These are phyloP conservation scores for Euphrasia arctica DNA, from an alignment of 305 asterid species.

Conservation along the genomic window DNA sequence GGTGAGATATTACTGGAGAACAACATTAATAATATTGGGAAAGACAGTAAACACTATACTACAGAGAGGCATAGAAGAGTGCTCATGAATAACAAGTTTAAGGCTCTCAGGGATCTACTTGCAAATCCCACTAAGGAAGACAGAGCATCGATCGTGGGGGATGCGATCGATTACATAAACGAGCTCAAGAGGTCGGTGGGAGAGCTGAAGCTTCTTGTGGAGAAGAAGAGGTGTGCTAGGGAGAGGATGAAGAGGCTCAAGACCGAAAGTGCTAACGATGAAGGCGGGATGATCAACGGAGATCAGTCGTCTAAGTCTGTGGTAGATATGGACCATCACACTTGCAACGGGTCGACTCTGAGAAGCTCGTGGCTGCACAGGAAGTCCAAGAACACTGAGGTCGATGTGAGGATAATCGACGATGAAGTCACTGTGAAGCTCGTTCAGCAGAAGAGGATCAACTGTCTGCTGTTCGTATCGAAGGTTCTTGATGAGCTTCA, in stretches of 20 bases:
- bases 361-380: conserved; percentile 94
- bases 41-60: conserved; percentile 55
- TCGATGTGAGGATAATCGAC: conserved; percentile 78
- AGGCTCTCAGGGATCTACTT: conserved; percentile 51
- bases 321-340: conserved; percentile 48
- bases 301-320: conserved; percentile 28
- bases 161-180: conserved; percentile 66
- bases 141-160: conserved; percentile 73
- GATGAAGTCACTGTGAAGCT: conserved; percentile 92
- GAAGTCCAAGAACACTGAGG: conserved; percentile 74
- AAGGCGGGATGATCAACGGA: background rate
- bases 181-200: conserved; percentile 76
- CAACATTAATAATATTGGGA: conserved; percentile 30
- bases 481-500: conserved; percentile 82
- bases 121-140: conserved; percentile 85
- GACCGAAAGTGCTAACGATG: conserved; percentile 28
- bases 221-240: conserved; percentile 59
- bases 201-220: conserved; percentile 60
- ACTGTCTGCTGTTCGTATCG: conserved; percentile 68
- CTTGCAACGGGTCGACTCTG: conserved; percentile 45
- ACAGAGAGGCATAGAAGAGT: conserved; percentile 80
- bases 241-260: conserved; percentile 71
- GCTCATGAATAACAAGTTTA: conserved; percentile 53
- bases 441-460: conserved; percentile 81
- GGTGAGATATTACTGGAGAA: too few relatives aligned